phyloP scores from a whole-genome alignment of 2,329 filamentous ascomycete genomes.

The Stemphylium beticola region DNA sequence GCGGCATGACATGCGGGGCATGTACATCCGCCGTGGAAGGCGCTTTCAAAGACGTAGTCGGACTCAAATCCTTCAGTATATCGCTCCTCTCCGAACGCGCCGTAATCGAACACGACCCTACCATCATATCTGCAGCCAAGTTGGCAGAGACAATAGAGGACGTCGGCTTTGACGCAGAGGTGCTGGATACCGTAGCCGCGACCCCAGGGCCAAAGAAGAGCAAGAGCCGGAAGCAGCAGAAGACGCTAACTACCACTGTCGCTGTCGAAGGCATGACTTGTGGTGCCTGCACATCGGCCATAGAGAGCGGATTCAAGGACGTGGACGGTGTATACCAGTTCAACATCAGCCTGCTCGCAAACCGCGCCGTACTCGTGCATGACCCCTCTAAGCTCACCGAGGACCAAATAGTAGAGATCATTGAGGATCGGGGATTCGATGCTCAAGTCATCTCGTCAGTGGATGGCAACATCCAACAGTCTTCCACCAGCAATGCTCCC shows the following conservation, averaged over 20 bases:
- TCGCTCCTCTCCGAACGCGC: conserved; percentile 83
- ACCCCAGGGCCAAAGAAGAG: conserved; percentile 39
- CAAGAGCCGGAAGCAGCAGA: conserved; percentile 51
- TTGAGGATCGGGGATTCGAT: conserved; percentile 90
- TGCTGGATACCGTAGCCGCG: conserved; percentile 72
- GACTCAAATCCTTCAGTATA: conserved; percentile 78
- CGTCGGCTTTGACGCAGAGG: conserved; percentile 78
- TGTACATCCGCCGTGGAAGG: conserved; percentile 86
- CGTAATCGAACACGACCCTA: conserved; percentile 80
- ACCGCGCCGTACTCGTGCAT: conserved; percentile 87
- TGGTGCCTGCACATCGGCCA: conserved; percentile 90
- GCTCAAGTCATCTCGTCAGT: conserved; percentile 81
- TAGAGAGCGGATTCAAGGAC: conserved; percentile 80
- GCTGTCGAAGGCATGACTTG: conserved; percentile 97
- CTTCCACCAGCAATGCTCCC: conserved; percentile 63
- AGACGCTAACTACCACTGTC: conserved; percentile 75
- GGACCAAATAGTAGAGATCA: conserved; percentile 78
- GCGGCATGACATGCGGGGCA: conserved; percentile 90
- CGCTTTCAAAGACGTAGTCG: conserved; percentile 75
- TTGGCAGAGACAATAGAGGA: conserved; percentile 67
- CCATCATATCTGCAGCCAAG: conserved; percentile 58
- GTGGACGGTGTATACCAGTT: conserved; percentile 83
- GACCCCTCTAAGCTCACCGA: conserved; percentile 73
- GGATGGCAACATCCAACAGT: conserved; percentile 60
- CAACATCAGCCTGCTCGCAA: conserved; percentile 92